These are phyloP conservation scores for Cairneyella variabilis DNA, from an alignment of 495 filamentous ascomycete species.

Conservation along the genomic window DNA sequence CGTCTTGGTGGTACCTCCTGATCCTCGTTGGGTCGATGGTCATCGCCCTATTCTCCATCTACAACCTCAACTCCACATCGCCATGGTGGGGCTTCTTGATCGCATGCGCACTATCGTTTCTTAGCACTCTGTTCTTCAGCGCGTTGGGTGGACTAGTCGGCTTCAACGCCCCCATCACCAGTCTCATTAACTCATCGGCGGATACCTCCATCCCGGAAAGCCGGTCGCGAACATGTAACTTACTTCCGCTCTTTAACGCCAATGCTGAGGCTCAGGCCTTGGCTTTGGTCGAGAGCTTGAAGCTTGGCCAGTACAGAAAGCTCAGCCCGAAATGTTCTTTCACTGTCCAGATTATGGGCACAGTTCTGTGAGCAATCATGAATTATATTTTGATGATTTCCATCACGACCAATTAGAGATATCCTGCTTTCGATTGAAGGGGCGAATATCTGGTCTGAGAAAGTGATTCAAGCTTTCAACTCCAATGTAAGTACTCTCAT, in stretches of 20 bases:
- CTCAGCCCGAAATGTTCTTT: slow-evolving; percentile 39
- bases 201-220: slow-evolving; percentile 39
- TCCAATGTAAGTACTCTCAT: slow-evolving; percentile 20
- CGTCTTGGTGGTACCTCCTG: slow-evolving; percentile 50
- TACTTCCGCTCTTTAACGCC: slow-evolving; percentile 4
- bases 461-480: slow-evolving; percentile 36
- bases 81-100: slow-evolving; percentile 54
- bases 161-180: slow-evolving; percentile 30
- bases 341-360: slow-evolving; percentile 41
- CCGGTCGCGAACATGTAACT: slow-evolving; percentile 36
- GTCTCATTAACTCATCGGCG: slow-evolving; percentile 34
- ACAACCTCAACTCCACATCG: slow-evolving; percentile 44
- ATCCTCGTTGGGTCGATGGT: slow-evolving; percentile 44
- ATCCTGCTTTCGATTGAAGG: slow-evolving; percentile 38
- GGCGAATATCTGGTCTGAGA: slow-evolving; percentile 44
- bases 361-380: slow-evolving; percentile 39
- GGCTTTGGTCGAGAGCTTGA: slow-evolving; percentile 32
- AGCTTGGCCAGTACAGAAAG: slow-evolving; percentile 34
- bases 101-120: slow-evolving; percentile 33
- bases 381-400: slow-evolving; percentile 45
- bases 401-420: slow-evolving; percentile 33
- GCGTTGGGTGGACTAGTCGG: slow-evolving; percentile 36
- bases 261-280: slow-evolving; percentile 39
- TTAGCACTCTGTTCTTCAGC: slow-evolving; percentile 35
- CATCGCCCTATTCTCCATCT: slow-evolving; percentile 42